Conservation (phyloP, 73 alveolate genomes). For the Stentor roeselii region DNA sequence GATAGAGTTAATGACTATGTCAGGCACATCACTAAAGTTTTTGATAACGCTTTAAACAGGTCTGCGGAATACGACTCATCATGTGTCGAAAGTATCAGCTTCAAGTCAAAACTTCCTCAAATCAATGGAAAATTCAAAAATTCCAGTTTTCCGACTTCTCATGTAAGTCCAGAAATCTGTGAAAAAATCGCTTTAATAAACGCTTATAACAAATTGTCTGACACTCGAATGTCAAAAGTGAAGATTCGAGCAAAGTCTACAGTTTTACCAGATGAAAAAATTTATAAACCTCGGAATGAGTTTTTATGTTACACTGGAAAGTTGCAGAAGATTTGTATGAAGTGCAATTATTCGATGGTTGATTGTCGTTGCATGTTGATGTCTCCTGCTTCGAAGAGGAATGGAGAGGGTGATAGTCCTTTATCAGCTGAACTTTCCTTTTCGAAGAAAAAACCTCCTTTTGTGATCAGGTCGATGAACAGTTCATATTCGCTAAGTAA, state of each 20-base stretch:
- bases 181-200: background rate
- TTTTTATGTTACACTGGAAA: too few species aligned
- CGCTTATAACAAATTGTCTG: background rate
- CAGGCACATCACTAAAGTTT: background rate
- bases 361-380: too few species aligned
- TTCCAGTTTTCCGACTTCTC: background rate
- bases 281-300: too few species aligned
- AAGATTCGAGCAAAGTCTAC: background rate
- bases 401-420: too few species aligned
- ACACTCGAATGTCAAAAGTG: background rate
- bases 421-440: too few species aligned
- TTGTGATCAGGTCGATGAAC: background rate
- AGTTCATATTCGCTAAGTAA: background rate
- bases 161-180: background rate
- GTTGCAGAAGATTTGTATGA: too few species aligned
- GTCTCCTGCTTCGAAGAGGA: too few species aligned
- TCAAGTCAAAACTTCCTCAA: background rate
- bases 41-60: background rate
- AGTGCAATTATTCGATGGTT: too few species aligned
- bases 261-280: background rate
- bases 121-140: background rate
- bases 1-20: background rate
- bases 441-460: conserved; percentile 5
- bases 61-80: conserved; percentile 13
- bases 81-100: background rate